phyloP scores from a whole-genome alignment of 495 filamentous ascomycete species.

The Neurospora terricola region DNA sequence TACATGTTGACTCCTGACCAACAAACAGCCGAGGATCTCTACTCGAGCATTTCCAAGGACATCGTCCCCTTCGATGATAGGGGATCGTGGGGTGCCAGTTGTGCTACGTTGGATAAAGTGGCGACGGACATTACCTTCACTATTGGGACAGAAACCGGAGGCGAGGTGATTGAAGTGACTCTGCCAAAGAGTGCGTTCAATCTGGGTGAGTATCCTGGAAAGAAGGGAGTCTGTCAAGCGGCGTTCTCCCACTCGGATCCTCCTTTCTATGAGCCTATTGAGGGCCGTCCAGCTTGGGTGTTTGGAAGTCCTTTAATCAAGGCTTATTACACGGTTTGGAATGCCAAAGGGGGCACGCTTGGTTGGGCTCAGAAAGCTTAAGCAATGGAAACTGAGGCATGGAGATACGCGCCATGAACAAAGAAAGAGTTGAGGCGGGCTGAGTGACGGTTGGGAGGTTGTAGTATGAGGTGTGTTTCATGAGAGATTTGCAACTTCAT shows the following conservation, averaged over 20 bases:
- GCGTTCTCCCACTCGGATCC: constrained; percentile 7
- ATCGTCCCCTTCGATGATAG: constrained; percentile 13
- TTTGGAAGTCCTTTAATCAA: constrained; percentile 12
- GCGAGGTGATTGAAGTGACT: constrained; percentile 6
- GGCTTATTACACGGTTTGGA: constrained; percentile 20
- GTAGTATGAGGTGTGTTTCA: background rate
- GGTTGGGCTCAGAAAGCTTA: background rate
- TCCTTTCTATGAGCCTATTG: constrained; percentile 7
- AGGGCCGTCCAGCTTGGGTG: constrained; percentile 12
- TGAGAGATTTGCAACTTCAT: background rate
- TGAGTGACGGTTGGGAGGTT: background rate
- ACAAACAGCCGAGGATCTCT: constrained; percentile 12
- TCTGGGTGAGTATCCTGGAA: constrained; percentile 13
- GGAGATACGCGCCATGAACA: background rate
- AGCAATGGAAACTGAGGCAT: background rate
- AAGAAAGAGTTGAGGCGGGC: background rate
- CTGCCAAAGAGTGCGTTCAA: constrained; percentile 11
- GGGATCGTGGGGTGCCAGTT: constrained; percentile 17
- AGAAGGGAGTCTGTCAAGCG: constrained; percentile 16
- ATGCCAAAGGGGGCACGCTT: background rate
- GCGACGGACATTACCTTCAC: constrained; percentile 10
- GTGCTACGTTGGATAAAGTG: constrained; percentile 5
- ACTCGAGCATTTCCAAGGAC: constrained; percentile 9
- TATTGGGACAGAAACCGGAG: constrained; percentile 7
- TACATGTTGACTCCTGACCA: constrained; percentile 15